Conservation (phyloP, 129 eudicot species). For the Flaveria ramosissima region DNA sequence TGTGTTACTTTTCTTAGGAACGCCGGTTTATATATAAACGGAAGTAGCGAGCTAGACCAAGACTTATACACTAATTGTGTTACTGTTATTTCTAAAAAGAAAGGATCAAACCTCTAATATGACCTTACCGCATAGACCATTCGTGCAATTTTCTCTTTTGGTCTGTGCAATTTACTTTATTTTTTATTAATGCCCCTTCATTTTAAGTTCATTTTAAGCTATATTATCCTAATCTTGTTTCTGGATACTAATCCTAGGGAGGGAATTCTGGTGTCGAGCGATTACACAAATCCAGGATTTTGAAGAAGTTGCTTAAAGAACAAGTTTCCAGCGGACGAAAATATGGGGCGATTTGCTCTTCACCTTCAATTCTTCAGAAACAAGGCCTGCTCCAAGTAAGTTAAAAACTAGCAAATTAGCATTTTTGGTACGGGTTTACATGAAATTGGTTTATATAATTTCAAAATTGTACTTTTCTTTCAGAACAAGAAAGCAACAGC, state of each 20-base stretch:
- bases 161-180: background rate
- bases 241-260: constrained; percentile 50
- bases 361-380: constrained; percentile 56
- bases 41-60: no score
- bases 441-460: background rate
- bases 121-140: background rate
- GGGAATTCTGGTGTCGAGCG: constrained; percentile 60
- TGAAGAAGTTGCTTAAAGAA: constrained; percentile 90
- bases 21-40: no score
- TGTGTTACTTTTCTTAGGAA: no score
- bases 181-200: background rate
- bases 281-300: constrained; percentile 66
- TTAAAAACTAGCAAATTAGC: background rate
- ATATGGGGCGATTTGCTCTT: constrained; percentile 70
- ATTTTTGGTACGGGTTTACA: background rate
- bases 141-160: background rate
- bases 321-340: constrained; percentile 63
- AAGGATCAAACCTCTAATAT: background rate
- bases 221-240: background rate
- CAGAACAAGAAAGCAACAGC: constrained; percentile 65
- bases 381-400: constrained; percentile 81
- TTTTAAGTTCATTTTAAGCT: constrained; percentile 11
- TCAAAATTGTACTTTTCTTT: background rate
- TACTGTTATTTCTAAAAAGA: background rate
- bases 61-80: background rate